phyloP scores from a whole-genome alignment of 73 alveolate genomes.

The Symbiodinium natans region DNA sequence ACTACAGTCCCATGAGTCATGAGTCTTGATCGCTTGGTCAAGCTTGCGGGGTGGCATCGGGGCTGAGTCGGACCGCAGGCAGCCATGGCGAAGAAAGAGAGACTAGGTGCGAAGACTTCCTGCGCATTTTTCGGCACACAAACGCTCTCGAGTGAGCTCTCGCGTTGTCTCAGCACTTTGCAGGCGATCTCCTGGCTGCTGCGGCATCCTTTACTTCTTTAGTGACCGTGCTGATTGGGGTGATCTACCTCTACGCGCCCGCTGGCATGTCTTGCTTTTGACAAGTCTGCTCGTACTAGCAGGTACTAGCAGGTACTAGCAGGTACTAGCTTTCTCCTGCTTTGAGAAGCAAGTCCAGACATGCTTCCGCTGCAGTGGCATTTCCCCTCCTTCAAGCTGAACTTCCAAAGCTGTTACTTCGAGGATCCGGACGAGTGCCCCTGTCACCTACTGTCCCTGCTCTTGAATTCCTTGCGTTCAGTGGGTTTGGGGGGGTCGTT shows the following conservation, averaged over 20 bases:
- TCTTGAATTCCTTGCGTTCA: not conserved
- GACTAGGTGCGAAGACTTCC: no score
- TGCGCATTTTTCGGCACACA: no score
- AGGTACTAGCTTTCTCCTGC: not conserved
- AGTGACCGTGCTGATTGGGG: slow-evolving; percentile 47
- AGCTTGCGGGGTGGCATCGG: no score
- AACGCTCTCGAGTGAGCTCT: no score
- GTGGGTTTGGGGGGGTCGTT: no score
- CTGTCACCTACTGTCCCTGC: not conserved
- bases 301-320: not conserved
- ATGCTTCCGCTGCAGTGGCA: slow-evolving; percentile 22
- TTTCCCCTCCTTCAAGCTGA: slow-evolving; percentile 36
- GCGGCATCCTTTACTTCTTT: slow-evolving; percentile 41
- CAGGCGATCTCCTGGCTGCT: slow-evolving; percentile 20
- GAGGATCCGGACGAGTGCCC: slow-evolving; percentile 75
- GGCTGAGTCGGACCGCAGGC: not conserved
- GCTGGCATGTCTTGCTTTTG: not conserved
- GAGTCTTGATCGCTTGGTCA: no score
- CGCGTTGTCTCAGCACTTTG: not conserved
- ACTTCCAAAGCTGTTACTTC: not conserved
- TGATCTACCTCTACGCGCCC: slow-evolving; percentile 1
- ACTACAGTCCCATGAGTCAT: no score
- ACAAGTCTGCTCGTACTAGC: not conserved
- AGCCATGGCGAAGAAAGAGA: no score
- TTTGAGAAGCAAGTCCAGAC: not conserved